Evolutionary conservation across 495 filamentous ascomycete species (phyloP), one percentile per base, ranked within the genome.

Genomic region (Hypoxylon subgilvum): DNA sequence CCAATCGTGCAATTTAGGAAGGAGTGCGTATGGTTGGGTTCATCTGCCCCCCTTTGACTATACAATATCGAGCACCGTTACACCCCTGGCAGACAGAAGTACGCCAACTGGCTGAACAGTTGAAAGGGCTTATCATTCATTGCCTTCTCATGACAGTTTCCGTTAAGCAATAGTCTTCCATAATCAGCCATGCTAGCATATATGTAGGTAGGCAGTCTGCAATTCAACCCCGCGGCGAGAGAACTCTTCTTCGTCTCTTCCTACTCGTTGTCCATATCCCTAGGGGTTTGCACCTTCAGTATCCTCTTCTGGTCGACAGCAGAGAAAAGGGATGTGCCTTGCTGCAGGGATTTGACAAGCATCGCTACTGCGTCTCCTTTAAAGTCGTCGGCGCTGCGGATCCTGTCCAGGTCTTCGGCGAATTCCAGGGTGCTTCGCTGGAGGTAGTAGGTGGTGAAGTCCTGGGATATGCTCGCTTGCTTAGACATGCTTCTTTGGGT

Each of bases 341-440:
- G 85, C 75, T 81, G 82, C 59, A 91, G 60, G n/a, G 85, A 84
- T 50, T 76, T 69, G 25, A 90, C 75, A 30, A 91, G 74, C 61
- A 90, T 74, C 7, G 78, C 76, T 43, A 91, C 57, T 9, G 82
- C 83, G 22, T 79, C 77, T 48, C 79, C 79, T 47, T 76, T 82
- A 64, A 90, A 91, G 69, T 91, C 88, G 62, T 82, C 79, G 22
- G 88, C 83, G 30, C 63, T 69, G 19, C 88, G 83, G 7, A 90
- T 67, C 55, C 79, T 79, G 70, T 90, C 85, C 19, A 91, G 74
- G 66, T 90, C 88, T 28, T 90, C 86, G 6, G 83, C 84, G 51
- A 90, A 88, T 54, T 90, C 86, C 7, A 75, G 69, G 4, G 88
- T 88, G 13, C 85, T 72, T 47, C 78, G 79, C 35, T 81, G 79